Evolutionary conservation across 352 stramenopile genomes (phyloP).

Genomic region (Hyaloperonospora arabidopsidis): DNA sequence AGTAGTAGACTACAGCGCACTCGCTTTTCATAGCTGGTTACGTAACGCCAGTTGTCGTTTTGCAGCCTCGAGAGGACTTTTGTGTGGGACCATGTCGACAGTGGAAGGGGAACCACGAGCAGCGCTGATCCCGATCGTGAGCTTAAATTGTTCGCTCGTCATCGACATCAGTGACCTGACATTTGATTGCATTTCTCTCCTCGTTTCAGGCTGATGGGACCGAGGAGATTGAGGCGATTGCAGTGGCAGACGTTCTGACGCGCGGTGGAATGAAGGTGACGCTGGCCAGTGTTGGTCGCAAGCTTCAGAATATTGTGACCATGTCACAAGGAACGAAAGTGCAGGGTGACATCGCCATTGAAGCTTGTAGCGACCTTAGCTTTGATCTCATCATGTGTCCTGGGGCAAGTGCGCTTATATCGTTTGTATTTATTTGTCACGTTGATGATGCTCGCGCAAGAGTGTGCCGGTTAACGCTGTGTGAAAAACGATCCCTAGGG

Average conservation of each 20-base stretch:
- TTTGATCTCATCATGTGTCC: conserved; percentile 69
- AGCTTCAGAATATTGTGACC: conserved; percentile 49
- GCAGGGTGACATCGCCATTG: conserved; percentile 51
- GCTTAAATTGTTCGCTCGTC: not conserved
- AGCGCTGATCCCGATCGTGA: conserved; percentile 15
- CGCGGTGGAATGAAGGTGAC: conserved; percentile 60
- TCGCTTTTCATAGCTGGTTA: not conserved
- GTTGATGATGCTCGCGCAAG: not conserved
- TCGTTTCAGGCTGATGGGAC: conserved; percentile 48
- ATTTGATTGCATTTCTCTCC: not conserved
- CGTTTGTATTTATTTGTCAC: not conserved
- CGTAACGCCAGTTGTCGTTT: conserved; percentile 2
- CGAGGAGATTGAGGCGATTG: conserved; percentile 70
- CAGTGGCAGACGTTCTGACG: conserved; percentile 55
- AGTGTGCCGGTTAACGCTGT: not conserved
- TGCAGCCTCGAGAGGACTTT: conserved; percentile 1
- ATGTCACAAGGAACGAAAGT: conserved; percentile 64
- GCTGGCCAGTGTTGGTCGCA: conserved; percentile 43
- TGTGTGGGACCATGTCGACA: conserved; percentile 9
- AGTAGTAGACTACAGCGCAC: too few relatives aligned
- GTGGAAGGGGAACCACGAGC: conserved; percentile 10
- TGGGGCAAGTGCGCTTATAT: conserved; percentile 23
- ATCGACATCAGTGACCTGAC: not conserved
- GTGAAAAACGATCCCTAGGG: conserved; percentile 20
- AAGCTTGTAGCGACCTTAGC: conserved; percentile 37